Conservation (phyloP, 352 stramenopile genomes). For the Phytophthora tentaculata region DNA sequence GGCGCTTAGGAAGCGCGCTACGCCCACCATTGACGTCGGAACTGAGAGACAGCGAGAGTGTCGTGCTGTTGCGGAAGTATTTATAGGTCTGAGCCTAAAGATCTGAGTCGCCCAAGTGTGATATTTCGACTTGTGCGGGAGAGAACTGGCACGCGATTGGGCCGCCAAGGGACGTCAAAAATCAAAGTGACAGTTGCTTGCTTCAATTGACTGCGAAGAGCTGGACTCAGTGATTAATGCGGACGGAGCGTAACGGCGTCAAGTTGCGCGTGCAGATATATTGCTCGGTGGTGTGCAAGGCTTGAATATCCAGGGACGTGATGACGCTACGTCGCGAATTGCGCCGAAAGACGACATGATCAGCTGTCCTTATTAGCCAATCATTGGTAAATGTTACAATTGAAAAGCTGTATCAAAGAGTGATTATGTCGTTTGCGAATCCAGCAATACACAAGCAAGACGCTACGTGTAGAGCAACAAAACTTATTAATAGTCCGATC, state of each 20-base stretch:
- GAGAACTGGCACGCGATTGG: slow-evolving; percentile 22
- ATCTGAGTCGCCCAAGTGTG: slow-evolving; percentile 27
- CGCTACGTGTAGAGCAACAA: too few relatives aligned
- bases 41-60: slow-evolving; percentile 14
- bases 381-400: slow-evolving; percentile 6
- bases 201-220: not conserved
- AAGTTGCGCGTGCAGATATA: slow-evolving; percentile 6
- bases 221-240: not conserved
- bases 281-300: not conserved
- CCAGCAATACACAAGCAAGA: too few relatives aligned
- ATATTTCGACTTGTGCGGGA: slow-evolving; percentile 26
- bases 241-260: not conserved
- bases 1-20: slow-evolving; percentile 33
- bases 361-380: slow-evolving; percentile 17
- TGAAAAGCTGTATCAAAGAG: not conserved
- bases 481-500: too few relatives aligned
- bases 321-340: slow-evolving; percentile 14
- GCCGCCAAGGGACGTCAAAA: slow-evolving; percentile 24
- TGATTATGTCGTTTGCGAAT: slow-evolving; percentile 24
- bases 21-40: slow-evolving; percentile 18
- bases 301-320: slow-evolving; percentile 18
- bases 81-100: slow-evolving; percentile 24
- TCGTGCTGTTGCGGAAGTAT: slow-evolving; percentile 23
- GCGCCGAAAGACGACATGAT: slow-evolving; percentile 20
- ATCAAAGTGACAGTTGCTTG: slow-evolving; percentile 18